phyloP scores from a whole-genome alignment of 371 early-diverging fungal genomes.

The Umbelopsis sp. region DNA sequence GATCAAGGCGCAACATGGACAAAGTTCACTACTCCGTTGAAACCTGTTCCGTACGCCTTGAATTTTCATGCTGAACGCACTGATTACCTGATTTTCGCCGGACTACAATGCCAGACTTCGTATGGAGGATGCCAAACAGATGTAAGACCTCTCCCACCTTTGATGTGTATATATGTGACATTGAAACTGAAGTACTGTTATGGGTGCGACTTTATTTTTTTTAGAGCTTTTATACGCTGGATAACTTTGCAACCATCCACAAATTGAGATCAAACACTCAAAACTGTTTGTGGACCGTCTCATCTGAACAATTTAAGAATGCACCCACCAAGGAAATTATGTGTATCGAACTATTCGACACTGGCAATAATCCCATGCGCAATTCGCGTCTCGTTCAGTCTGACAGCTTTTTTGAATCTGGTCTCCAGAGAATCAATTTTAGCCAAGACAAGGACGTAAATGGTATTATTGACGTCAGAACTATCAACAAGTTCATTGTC shows the following conservation, averaged over 20 bases:
- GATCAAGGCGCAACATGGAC: conserved; percentile 73
- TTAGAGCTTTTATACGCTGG: conserved; percentile 69
- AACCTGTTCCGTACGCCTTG: conserved; percentile 48
- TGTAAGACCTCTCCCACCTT: neutral
- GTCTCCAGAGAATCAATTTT: conserved; percentile 46
- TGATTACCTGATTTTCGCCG: conserved; percentile 63
- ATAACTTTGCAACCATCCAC: conserved; percentile 61
- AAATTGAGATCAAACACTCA: conserved; percentile 56
- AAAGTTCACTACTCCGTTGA: conserved; percentile 55
- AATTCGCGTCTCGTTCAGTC: conserved; percentile 62
- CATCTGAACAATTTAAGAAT: conserved; percentile 53
- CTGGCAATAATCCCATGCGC: conserved; percentile 42
- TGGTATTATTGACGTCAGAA: conserved; percentile 68
- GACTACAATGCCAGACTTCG: conserved; percentile 46
- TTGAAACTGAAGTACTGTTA: neutral
- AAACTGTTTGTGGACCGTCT: conserved; percentile 73
- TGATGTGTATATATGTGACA: conserved; percentile 3
- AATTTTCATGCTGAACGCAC: conserved; percentile 70
- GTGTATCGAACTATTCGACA: conserved; percentile 62
- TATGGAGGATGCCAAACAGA: conserved; percentile 45
- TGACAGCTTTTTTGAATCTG: conserved; percentile 66
- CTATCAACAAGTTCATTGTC: conserved; percentile 68
- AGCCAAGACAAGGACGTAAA: conserved; percentile 46
- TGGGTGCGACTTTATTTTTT: neutral
- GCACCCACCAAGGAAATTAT: conserved; percentile 63